A percentile compares a stretch with the other conserved stretches of the same genome.
Evolutionary conservation across 208 protist genomes (phyloP).

Genomic region (Leishmania amazonensis): DNA sequence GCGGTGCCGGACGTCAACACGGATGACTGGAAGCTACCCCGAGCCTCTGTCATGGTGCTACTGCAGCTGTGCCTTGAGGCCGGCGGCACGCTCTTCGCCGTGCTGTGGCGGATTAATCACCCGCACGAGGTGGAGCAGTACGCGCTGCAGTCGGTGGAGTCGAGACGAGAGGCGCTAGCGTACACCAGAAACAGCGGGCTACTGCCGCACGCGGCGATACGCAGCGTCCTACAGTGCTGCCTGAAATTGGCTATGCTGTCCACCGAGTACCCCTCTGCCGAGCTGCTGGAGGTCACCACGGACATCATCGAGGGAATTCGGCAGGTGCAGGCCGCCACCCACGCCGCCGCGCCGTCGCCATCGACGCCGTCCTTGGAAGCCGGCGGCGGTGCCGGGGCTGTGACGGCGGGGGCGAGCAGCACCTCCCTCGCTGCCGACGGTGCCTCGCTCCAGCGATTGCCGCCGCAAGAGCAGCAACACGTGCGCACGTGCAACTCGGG

Average conservation of each 20-base stretch:
- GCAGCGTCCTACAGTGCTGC: constrained; percentile 81
- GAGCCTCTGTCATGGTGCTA: constrained; percentile 39
- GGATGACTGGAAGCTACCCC: constrained; percentile 39
- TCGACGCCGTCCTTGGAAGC: neutral
- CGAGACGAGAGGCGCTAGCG: constrained; percentile 36
- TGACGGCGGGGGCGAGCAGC: constrained; percentile 2
- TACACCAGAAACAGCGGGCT: constrained; percentile 44
- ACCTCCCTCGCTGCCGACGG: constrained; percentile 30
- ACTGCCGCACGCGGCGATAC: constrained; percentile 76
- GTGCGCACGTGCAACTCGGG: constrained; percentile 75
- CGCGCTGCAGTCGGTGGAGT: constrained; percentile 30
- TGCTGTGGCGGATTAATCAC: constrained; percentile 80
- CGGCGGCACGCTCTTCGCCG: constrained; percentile 57
- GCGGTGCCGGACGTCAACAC: neutral
- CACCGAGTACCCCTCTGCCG: constrained; percentile 23
- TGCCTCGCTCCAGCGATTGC: constrained; percentile 47
- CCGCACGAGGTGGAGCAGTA: constrained; percentile 64
- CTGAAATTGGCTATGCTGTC: constrained; percentile 57
- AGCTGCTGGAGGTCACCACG: constrained; percentile 45
- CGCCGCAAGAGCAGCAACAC: constrained; percentile 85
- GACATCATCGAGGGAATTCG: constrained; percentile 61
- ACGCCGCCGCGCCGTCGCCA: constrained; percentile 9
- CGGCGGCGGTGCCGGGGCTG: neutral
- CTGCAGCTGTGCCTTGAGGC: constrained; percentile 55
- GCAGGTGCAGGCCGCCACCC: constrained; percentile 44